Conservation (phyloP, 2,329 filamentous ascomycete genomes). For the Neurospora sp. region DNA sequence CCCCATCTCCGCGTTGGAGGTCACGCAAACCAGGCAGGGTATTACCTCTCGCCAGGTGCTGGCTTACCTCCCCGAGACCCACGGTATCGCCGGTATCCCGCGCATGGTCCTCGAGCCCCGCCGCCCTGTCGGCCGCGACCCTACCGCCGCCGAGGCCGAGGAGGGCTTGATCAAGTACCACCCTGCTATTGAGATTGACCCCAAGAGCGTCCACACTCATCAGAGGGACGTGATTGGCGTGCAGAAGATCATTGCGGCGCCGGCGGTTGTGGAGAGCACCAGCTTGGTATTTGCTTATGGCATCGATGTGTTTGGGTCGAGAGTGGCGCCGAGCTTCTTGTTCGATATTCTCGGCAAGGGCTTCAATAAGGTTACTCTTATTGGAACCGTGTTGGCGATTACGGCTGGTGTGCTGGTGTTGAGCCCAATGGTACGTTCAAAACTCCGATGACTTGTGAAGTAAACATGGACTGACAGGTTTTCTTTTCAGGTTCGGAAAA, state of each 20-base stretch:
- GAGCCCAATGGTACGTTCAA: slow-evolving; percentile 69
- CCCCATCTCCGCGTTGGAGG: slow-evolving; percentile 67
- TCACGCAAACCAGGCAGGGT: slow-evolving; percentile 84
- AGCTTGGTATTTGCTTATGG: slow-evolving; percentile 83
- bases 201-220: slow-evolving; percentile 71
- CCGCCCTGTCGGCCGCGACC: slow-evolving; percentile 74
- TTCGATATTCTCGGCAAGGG: slow-evolving; percentile 92
- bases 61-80: slow-evolving; percentile 62
- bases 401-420: slow-evolving; percentile 66
- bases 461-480: background rate
- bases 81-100: slow-evolving; percentile 70
- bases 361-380: slow-evolving; percentile 81
- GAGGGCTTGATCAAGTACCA: slow-evolving; percentile 73
- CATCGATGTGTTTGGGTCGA: slow-evolving; percentile 76
- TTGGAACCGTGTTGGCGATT: slow-evolving; percentile 75
- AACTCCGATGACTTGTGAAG: background rate
- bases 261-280: slow-evolving; percentile 82
- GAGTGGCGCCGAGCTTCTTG: slow-evolving; percentile 74
- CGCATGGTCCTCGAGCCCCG: slow-evolving; percentile 73
- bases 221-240: slow-evolving; percentile 72
- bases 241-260: slow-evolving; percentile 59
- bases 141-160: slow-evolving; percentile 66
- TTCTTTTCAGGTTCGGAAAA: slow-evolving; percentile 26
- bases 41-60: slow-evolving; percentile 78
- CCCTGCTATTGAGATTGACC: slow-evolving; percentile 73